Base-by-base conservation (phyloP, 345 rosid genomes). In the Salix dunnii region DNA sequence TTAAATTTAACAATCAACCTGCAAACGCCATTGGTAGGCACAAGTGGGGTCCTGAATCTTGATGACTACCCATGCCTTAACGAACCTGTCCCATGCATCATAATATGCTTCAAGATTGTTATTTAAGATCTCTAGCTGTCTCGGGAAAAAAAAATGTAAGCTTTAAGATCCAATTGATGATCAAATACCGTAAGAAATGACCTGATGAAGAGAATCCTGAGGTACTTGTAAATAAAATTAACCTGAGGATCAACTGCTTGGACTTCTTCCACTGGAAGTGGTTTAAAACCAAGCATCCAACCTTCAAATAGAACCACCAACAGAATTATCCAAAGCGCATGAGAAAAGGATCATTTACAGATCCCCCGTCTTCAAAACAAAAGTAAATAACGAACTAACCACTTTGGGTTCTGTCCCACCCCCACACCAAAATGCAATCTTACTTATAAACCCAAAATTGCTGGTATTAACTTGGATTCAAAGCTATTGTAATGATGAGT, bases 251-350 rank as follows among this genome's bases (percentile, higher is more conserved):
- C 97, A 71, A 96, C 91, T 35, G 92, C 90, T 86, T 74, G 83
- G 73, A 91, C 92, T 55, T 64, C 86, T 71, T 91, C 91, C 10
- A 60, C 27, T 0, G 97, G 90, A 81, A 86, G 77, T 12, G 98
- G 97, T 72, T 87, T 94, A 80, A 96, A 96, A 63, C 99, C 98
- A 65, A 91, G 98, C 98, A 96, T 94, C 99, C 99, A 96, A 49
- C 98, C 99, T 83, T 96, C 99, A 61, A 88, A 96, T 60, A 96
- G 85, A 77, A 94, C 80, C 76, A 86, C 98, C 98, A 92, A 76
- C 71, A 78, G 17, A 64, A 79, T 74, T 74, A 82, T 11, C 66
- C n/a, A 72, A 70, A 74, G 60, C 58, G 63, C 18, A 72, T 0
- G 27, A 18, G 40, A 68, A 4, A 1, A 48, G 69, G 21, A 66